Evolutionary conservation across 2,329 filamentous ascomycete species (phyloP).

Genomic region (Penicillium frequentans): DNA sequence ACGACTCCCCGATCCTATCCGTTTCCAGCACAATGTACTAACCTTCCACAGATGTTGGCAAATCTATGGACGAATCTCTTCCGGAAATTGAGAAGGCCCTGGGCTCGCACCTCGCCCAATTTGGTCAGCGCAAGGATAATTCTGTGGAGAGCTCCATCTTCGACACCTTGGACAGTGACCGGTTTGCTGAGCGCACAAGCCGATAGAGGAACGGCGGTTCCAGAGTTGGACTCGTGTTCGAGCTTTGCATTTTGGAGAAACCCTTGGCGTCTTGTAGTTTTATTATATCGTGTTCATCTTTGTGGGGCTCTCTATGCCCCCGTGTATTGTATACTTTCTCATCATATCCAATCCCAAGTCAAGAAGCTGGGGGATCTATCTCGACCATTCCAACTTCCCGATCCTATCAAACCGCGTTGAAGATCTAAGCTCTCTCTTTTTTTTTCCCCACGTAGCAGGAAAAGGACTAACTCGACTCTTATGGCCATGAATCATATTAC

Average conservation of each 20-base stretch:
- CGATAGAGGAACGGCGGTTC: constrained; percentile 11
- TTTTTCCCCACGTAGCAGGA: background rate
- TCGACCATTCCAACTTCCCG: background rate
- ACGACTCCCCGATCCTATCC: constrained; percentile 27
- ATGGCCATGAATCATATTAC: background rate
- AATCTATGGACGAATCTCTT: constrained; percentile 41
- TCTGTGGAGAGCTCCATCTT: constrained; percentile 30
- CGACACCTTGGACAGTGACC: constrained; percentile 39
- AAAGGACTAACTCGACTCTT: background rate
- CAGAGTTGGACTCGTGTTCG: background rate
- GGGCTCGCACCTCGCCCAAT: constrained; percentile 41
- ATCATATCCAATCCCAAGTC: constrained; percentile 12
- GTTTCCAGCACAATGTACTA: constrained; percentile 1
- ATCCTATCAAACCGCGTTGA: background rate
- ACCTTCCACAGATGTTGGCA: constrained; percentile 38
- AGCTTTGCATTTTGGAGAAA: constrained; percentile 12
- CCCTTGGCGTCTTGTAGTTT: constrained; percentile 17
- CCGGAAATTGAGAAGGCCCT: constrained; percentile 41
- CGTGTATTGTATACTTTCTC: constrained; percentile 21
- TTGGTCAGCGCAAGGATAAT: constrained; percentile 40
- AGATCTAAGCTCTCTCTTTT: background rate
- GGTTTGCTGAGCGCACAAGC: constrained; percentile 35
- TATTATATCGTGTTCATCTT: constrained; percentile 12
- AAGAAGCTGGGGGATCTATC: constrained; percentile 1
- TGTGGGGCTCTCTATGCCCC: constrained; percentile 4